phyloP scores from a whole-genome alignment of 495 filamentous ascomycete genomes.

The Cercophora samala region DNA sequence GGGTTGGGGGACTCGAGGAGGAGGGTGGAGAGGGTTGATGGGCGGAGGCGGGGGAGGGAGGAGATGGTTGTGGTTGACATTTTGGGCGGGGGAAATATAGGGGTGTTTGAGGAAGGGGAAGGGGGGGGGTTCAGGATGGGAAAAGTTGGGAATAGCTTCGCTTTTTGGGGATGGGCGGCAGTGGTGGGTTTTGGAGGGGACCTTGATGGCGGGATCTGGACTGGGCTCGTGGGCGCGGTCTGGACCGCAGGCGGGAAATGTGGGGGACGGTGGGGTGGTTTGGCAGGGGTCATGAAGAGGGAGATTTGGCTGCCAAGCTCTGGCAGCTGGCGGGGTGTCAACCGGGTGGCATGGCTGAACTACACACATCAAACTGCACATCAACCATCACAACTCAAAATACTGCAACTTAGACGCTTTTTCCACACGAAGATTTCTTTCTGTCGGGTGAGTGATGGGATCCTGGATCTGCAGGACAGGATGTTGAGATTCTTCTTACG shows the following conservation, averaged over 20 bases:
- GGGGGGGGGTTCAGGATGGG: no score
- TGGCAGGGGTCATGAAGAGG: neutral
- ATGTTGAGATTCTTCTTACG: neutral
- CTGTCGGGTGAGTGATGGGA: neutral
- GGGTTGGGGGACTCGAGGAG: slow-evolving; percentile 37
- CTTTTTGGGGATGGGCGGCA: neutral
- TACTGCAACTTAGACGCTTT: neutral
- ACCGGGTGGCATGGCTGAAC: neutral
- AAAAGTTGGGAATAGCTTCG: slow-evolving; percentile 3
- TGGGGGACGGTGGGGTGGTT: neutral
- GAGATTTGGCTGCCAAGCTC: neutral
- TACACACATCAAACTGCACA: neutral
- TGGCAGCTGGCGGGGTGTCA: slow-evolving; percentile 3
- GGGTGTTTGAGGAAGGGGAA: neutral
- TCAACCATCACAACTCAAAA: neutral
- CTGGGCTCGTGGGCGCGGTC: neutral
- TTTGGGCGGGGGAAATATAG: neutral
- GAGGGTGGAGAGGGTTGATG: slow-evolving; percentile 57
- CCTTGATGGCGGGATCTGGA: slow-evolving; percentile 7
- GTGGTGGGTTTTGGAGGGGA: neutral
- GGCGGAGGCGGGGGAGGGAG: slow-evolving; percentile 61
- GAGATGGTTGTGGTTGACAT: slow-evolving; percentile 47
- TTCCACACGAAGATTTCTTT: neutral
- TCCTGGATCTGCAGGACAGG: neutral
- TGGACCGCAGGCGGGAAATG: neutral